These are phyloP conservation scores for Lablab purpureus DNA, from an alignment of 306 rosid genomes.

Conservation along the genomic window DNA sequence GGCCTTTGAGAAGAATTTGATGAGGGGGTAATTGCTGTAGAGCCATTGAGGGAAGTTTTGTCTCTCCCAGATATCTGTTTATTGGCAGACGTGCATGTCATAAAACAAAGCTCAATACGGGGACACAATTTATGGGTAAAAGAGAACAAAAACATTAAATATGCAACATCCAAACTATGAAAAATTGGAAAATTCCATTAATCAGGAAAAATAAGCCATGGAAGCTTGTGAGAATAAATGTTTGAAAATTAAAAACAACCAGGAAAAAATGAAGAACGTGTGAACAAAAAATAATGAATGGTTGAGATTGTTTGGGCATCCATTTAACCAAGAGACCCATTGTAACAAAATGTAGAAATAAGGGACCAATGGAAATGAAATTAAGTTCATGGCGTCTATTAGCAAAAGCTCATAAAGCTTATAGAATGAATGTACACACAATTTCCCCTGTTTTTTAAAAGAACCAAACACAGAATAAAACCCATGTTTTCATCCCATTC, in stretches of 20 bases:
- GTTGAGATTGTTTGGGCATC: background rate
- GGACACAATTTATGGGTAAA: background rate
- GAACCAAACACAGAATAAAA: background rate
- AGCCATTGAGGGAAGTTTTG: slow-evolving; percentile 60
- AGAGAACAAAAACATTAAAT: background rate
- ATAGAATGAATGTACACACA: background rate
- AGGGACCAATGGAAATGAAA: background rate
- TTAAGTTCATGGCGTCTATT: background rate
- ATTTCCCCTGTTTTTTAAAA: background rate
- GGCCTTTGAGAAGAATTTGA: slow-evolving; percentile 62
- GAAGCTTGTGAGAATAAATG: background rate
- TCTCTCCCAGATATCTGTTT: slow-evolving; percentile 90
- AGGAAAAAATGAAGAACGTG: background rate
- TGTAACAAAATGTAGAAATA: background rate
- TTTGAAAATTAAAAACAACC: background rate
- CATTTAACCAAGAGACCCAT: background rate
- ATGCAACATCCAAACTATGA: background rate
- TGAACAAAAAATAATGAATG: background rate
- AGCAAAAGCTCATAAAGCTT: background rate
- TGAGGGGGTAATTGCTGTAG: slow-evolving; percentile 54
- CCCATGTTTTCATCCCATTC: background rate
- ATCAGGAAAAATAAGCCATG: background rate
- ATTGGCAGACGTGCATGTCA: slow-evolving; percentile 43
- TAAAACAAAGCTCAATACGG: slow-evolving; percentile 32
- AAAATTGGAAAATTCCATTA: background rate